Conservation (phyloP, 2,329 filamentous ascomycete species). For the Colletotrichum abscissum region DNA sequence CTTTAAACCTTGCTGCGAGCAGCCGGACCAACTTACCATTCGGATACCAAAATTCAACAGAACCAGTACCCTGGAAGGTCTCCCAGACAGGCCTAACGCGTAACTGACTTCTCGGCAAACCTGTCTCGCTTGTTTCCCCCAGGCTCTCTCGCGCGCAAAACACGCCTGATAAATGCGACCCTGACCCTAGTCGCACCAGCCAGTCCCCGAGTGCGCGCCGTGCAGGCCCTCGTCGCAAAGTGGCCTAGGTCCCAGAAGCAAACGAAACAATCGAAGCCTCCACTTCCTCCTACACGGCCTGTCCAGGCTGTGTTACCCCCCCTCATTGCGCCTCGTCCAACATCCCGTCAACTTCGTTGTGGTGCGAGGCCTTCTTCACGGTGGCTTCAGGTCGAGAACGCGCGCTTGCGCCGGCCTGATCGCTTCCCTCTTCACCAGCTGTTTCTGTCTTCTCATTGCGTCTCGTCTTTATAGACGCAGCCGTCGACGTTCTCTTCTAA, state of each 20-base stretch:
- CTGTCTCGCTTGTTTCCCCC: constrained; percentile 26
- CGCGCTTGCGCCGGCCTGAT: constrained; percentile 33
- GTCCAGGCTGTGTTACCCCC: constrained; percentile 30
- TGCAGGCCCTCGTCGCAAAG: constrained; percentile 34
- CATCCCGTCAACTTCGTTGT: constrained; percentile 27
- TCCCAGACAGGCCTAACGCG: constrained; percentile 28
- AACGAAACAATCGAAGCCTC: constrained; percentile 33
- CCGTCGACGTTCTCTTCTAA: neutral
- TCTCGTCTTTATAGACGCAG: neutral
- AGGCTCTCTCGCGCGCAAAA: constrained; percentile 13
- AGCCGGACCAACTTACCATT: constrained; percentile 5
- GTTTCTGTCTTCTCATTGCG: neutral
- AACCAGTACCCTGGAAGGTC: constrained; percentile 11
- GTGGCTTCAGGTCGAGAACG: constrained; percentile 29
- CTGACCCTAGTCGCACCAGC: constrained; percentile 28
- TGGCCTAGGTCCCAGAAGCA: constrained; percentile 25
- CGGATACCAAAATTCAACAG: neutral
- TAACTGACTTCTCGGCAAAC: constrained; percentile 30
- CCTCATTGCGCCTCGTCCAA: constrained; percentile 30
- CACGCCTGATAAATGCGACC: constrained; percentile 17
- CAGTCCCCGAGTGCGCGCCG: constrained; percentile 32
- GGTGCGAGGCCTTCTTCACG: constrained; percentile 21
- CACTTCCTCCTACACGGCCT: constrained; percentile 25
- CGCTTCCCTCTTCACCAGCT: constrained; percentile 10
- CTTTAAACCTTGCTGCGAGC: constrained; percentile 16